Conservation (phyloP, 2,329 filamentous ascomycete genomes). For the Elsinoe arachidis region DNA sequence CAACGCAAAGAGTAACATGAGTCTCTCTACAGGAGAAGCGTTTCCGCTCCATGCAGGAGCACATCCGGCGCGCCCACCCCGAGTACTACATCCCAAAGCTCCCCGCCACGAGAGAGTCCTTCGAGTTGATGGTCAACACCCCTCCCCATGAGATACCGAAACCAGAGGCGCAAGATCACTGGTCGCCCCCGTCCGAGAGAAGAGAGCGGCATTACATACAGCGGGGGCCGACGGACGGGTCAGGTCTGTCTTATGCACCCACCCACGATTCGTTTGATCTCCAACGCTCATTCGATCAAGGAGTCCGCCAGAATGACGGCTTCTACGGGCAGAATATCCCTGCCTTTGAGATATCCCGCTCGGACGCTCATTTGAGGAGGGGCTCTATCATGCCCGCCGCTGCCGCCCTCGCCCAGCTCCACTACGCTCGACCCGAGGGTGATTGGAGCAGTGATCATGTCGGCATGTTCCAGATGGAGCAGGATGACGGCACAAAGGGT, state of each 20-base stretch:
- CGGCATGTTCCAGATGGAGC: conserved; percentile 31
- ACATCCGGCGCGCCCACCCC: conserved; percentile 92
- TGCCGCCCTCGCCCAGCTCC: conserved; percentile 76
- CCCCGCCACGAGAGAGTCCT: conserved; percentile 95
- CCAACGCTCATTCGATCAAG: conserved; percentile 28
- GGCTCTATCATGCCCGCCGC: conserved; percentile 61
- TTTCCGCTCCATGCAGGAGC: conserved; percentile 98
- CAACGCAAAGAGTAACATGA: conserved; percentile 25
- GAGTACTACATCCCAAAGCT: conserved; percentile 97
- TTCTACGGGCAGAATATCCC: conserved; percentile 20
- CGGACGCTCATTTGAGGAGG: conserved; percentile 59
- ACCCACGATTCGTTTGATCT: conserved; percentile 24
- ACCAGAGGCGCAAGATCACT: conserved; percentile 30
- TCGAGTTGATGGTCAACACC: conserved; percentile 89
- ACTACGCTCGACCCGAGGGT: conserved; percentile 64
- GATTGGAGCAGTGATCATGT: conserved; percentile 74
- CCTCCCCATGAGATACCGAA: conserved; percentile 65
- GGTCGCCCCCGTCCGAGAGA: conserved; percentile 19
- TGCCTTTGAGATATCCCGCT: conserved; percentile 38
- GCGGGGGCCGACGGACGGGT: conserved; percentile 23
- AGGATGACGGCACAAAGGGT: conserved; percentile 10
- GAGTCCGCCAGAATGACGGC: conserved; percentile 20
- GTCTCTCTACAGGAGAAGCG: conserved; percentile 65
- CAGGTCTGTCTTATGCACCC: conserved; percentile 28
- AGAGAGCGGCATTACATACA: conserved; percentile 19